Evolutionary conservation across 192 early-diverging fungal genomes (phyloP).

Genomic region (Podila horticola): DNA sequence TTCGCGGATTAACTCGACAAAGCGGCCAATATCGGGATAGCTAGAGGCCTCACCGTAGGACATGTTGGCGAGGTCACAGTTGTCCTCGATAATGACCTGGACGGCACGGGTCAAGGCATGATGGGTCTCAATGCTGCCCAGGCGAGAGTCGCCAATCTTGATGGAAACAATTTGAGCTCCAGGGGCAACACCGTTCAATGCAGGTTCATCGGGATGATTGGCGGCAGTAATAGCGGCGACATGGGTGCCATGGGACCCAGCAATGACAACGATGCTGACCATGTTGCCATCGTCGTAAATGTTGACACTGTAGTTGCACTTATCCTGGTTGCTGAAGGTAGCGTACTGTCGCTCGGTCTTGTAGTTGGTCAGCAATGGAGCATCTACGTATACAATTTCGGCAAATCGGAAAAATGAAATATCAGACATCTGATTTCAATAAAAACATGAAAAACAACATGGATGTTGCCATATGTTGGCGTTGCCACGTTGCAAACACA

Average conservation of each 20-base stretch:
- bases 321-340: constrained; percentile 78
- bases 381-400: constrained; percentile 24
- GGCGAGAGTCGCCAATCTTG: constrained; percentile 88
- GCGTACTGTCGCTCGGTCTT: constrained; percentile 75
- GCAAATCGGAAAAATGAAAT: constrained; percentile 10
- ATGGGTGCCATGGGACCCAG: constrained; percentile 92
- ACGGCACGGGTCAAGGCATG: constrained; percentile 84
- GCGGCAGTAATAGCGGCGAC: constrained; percentile 95
- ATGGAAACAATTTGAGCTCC: constrained; percentile 95
- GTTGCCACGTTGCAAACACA: no score
- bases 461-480: no score
- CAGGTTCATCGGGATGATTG: constrained; percentile 85
- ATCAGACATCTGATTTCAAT: background rate
- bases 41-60: constrained; percentile 87
- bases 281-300: constrained; percentile 87
- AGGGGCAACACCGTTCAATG: constrained; percentile 91
- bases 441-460: background rate
- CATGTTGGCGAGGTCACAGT: constrained; percentile 84
- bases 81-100: constrained; percentile 73
- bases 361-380: constrained; percentile 78
- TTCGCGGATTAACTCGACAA: constrained; percentile 80
- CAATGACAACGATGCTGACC: constrained; percentile 83
- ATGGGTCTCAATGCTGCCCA: constrained; percentile 85
- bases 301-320: constrained; percentile 92
- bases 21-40: constrained; percentile 79